Evolutionary conservation across 1,284 basidiomycete species (phyloP).

Genomic region (Gymnopus androsaceus): DNA sequence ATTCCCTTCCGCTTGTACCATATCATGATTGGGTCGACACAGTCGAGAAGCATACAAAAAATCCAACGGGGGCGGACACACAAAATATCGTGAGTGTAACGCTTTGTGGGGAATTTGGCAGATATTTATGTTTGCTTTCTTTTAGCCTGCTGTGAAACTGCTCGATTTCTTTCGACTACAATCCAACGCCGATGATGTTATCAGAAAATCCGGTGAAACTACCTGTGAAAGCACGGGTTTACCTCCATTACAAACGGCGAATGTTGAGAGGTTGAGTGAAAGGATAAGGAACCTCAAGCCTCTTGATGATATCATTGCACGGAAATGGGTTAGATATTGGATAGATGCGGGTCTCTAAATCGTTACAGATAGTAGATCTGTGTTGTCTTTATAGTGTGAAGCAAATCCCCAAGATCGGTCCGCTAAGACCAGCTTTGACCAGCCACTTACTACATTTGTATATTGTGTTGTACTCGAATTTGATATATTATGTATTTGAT

Average conservation of each 20-base stretch:
- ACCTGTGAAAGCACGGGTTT: slow-evolving; percentile 5
- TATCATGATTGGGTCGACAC: slow-evolving; percentile 26
- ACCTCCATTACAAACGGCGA: not conserved
- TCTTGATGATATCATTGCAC: not conserved
- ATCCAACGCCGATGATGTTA: not conserved
- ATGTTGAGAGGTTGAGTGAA: slow-evolving; percentile 2
- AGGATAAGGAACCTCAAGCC: not conserved
- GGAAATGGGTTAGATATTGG: slow-evolving; percentile 8
- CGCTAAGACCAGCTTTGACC: too few relatives aligned
- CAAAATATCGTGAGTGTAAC: slow-evolving; percentile 14
- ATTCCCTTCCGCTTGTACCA: slow-evolving; percentile 24
- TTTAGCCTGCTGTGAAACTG: slow-evolving; percentile 4
- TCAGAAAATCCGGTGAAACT: not conserved
- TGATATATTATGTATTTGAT: too few relatives aligned
- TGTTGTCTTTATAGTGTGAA: too few relatives aligned
- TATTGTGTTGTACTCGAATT: too few relatives aligned
- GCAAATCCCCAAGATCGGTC: too few relatives aligned
- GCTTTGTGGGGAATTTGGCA: not conserved
- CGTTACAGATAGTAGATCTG: too few relatives aligned
- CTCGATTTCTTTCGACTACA: not conserved
- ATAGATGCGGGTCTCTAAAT: slow-evolving; percentile 1
- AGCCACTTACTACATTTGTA: too few relatives aligned
- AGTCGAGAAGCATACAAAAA: slow-evolving; percentile 17
- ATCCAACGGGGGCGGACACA: not conserved
- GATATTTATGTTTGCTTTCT: not conserved